phyloP scores from a whole-genome alignment of 495 filamentous ascomycete species.

The Evernia prunastri region DNA sequence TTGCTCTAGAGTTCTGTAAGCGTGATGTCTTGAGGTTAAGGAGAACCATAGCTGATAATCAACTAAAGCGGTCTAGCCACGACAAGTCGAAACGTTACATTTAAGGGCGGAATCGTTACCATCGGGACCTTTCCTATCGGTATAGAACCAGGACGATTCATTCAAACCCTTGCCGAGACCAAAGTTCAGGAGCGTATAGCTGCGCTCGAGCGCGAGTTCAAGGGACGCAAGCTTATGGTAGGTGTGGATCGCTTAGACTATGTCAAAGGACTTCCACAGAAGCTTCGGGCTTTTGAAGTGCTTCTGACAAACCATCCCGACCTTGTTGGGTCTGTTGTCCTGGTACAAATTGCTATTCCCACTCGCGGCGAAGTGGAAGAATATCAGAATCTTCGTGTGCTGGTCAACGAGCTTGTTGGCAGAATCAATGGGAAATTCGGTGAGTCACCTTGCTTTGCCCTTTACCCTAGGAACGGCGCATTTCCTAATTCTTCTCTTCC shows the following conservation, averaged over 20 bases:
- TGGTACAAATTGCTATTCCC: conserved; percentile 91
- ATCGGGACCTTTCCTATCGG: conserved; percentile 87
- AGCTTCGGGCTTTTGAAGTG: conserved; percentile 82
- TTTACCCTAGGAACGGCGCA: background rate
- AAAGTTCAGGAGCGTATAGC: conserved; percentile 74
- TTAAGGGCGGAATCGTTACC: conserved; percentile 62
- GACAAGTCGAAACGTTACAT: conserved; percentile 78
- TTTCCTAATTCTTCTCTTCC: conserved; percentile 15
- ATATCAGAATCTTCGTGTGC: conserved; percentile 83
- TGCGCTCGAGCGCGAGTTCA: conserved; percentile 70
- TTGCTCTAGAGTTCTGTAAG: conserved; percentile 75
- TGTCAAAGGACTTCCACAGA: conserved; percentile 94
- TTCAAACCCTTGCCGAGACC: conserved; percentile 72
- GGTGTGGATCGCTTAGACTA: conserved; percentile 92
- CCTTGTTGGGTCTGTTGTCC: conserved; percentile 81
- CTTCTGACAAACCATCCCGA: conserved; percentile 91
- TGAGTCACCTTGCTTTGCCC: conserved; percentile 27
- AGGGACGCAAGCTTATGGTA: conserved; percentile 82
- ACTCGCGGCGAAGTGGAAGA: conserved; percentile 91
- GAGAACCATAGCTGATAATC: conserved; percentile 23
- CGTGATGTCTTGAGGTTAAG: conserved; percentile 15
- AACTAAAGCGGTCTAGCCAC: conserved; percentile 59
- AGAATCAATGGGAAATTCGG: conserved; percentile 90
- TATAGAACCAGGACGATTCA: conserved; percentile 94
- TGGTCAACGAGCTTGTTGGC: conserved; percentile 86